Evolutionary conservation across 306 rosid genomes (phyloP).

Genomic region (Vigna hirtella): DNA sequence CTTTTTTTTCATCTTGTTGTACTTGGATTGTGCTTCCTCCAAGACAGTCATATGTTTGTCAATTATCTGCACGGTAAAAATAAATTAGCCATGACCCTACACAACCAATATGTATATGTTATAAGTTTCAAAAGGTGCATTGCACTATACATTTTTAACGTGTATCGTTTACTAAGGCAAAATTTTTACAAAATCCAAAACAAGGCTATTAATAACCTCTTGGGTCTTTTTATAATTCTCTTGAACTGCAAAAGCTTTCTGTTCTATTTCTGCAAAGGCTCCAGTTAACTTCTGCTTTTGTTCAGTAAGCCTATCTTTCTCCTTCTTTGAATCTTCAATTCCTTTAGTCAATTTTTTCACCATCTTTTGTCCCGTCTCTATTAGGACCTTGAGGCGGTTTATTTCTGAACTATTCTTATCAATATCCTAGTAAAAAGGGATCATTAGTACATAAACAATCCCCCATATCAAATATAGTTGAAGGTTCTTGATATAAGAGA

Average conservation of each 20-base stretch:
- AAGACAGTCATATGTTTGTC: conserved; percentile 69
- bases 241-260: conserved; percentile 82
- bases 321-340: conserved; percentile 82
- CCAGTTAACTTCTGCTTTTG: conserved; percentile 67
- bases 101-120: conserved; percentile 14
- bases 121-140: conserved; percentile 19
- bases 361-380: conserved; percentile 86
- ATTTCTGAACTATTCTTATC: conserved; percentile 82
- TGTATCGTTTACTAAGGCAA: conserved; percentile 10
- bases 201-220: conserved; percentile 58
- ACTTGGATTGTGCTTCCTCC: conserved; percentile 71
- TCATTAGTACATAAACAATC: conserved; percentile 45
- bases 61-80: conserved; percentile 61
- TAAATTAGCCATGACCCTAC: conserved; percentile 33
- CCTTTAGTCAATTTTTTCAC: conserved; percentile 81
- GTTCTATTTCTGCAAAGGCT: conserved; percentile 81
- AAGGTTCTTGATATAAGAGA: conserved; percentile 35
- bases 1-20: conserved; percentile 69
- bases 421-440: conserved; percentile 68
- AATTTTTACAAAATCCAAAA: conserved; percentile 20
- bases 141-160: conserved; percentile 14
- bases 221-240: conserved; percentile 71
- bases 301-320: conserved; percentile 71
- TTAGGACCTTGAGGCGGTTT: conserved; percentile 89
- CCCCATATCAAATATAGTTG: conserved; percentile 19